Evolutionary conservation across 306 rosid species (phyloP), one percentile per base, ranked within the genome.

Genomic region (Acmispon strigosus): DNA sequence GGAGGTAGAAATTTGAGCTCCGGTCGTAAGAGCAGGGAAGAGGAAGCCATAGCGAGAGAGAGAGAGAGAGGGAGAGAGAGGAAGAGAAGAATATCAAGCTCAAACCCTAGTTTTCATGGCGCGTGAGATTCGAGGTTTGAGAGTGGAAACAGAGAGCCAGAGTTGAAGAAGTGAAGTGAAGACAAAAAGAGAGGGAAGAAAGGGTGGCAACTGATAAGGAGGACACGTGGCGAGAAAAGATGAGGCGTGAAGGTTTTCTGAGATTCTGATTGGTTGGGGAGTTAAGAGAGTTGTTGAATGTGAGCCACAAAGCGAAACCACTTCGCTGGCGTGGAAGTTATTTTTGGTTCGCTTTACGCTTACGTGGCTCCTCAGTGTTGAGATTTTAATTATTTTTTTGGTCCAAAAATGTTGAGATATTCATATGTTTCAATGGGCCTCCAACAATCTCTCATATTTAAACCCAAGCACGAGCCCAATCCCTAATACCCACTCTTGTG

Each of bases 181-280:
- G 79, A 45, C 66, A 27, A 58, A 72, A 22, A 29, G 49, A 59
- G 58, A 2, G 3, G 48, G 76, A 29, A 8, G 39, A 7, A 60
- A 4, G 4, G 14, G 8, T 9, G 10, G 84, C 91, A 6, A 32
- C 91, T 82, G 58, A 73, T 52, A 20, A 62, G 75, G 12, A 39
- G 49, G 86, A 84, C 98, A 90, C 92, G 97, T 91, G 97, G 81
- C 90, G 39, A 7, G 0, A 4, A 9, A 54, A 82, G 92, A 90
- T 88, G 82, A 80, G 90, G 16, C 69, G 0, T 3, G 59, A 41
- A 51, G 54, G 58, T 47, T 34, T 74, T 54, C 58, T 13, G 71
- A 57, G 78, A 13, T 27, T 80, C 32, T 81, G 29, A 93, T 93
- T 93, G 98, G 59, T 20, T 13, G 0, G n/a, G 24, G 57, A 9